These are phyloP conservation scores for Sporothrix pseudoabietina DNA, from an alignment of 2,329 filamentous ascomycete genomes.

Conservation along the genomic window DNA sequence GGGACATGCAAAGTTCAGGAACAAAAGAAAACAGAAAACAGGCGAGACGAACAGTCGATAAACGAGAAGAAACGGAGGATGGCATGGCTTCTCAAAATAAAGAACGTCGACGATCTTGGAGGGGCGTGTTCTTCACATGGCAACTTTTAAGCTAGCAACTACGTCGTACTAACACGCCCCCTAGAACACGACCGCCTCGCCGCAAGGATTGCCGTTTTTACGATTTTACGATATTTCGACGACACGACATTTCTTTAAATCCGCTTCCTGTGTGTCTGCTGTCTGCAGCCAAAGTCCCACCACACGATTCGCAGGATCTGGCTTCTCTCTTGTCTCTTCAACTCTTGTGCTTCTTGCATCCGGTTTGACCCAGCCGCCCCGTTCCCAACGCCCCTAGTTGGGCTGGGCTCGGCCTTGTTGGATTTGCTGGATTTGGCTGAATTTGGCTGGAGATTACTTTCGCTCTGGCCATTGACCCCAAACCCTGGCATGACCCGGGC, in stretches of 20 bases:
- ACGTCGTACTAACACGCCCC: neutral
- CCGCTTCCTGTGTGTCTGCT: neutral
- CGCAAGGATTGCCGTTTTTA: neutral
- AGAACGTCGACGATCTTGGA: neutral
- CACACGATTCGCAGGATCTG: slow-evolving; percentile 6
- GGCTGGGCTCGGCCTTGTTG: neutral
- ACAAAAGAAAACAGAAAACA: neutral
- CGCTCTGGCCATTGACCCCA: slow-evolving; percentile 33
- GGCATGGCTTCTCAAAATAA: slow-evolving; percentile 11
- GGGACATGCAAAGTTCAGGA: neutral
- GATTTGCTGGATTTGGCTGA: slow-evolving; percentile 1
- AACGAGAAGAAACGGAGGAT: neutral
- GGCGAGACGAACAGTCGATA: neutral
- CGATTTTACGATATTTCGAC: slow-evolving; percentile 2
- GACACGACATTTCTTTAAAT: slow-evolving; percentile 1
- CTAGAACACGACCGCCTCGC: neutral
- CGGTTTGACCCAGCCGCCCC: slow-evolving; percentile 22
- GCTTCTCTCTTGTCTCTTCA: neutral
- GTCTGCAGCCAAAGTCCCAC: neutral
- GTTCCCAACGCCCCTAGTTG: neutral
- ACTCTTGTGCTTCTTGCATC: neutral
- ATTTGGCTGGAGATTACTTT: neutral
- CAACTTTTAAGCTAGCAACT: neutral
- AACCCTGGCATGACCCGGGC: slow-evolving; percentile 33
- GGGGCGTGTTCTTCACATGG: slow-evolving; percentile 14